Evolutionary conservation across 345 rosid genomes (phyloP), one percentile per base, ranked within the genome.

Genomic region (Stellera chamaejasme): DNA sequence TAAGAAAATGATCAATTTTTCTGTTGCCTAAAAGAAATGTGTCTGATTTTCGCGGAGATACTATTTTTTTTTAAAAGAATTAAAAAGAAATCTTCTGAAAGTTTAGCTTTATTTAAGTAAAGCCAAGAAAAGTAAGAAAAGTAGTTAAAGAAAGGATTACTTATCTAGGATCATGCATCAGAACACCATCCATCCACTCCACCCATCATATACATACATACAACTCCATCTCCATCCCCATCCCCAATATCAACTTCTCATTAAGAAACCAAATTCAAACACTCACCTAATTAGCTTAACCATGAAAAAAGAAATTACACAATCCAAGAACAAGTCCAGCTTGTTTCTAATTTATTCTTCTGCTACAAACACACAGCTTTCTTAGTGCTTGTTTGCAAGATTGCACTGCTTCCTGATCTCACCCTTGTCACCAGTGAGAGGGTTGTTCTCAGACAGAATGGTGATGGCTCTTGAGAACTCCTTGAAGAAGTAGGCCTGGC

Each of bases 321-420:
- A 54, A 57, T 50, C 14, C 45, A 14, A 44, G 46, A 27, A 68
- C 44, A 49, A 32, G 25, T 19, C 0, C 23, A 56, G 27, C 16
- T 48, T 13, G 45, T 55, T 50, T 45, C 56, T 75, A n/a, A n/a
- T n/a, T 57, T 78, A 75, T 78, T 78, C 27, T 59, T 55, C 42
- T 28, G 10, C 6, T 46, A 11, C 47, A 12, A 28, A 43, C 19
- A 13, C 10, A 52, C 12, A 59, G 57, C 48, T 44, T 69, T 68
- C 39, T 69, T 76, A 84, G 57, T 16, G 82, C 89, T 82, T 92
- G 85, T 88, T 92, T 46, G 92, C 82, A 51, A 86, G 72, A 48
- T 77, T 92, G 70, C 98, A 92, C 39, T 84, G 84, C 75, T 82
- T 85, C 74, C 96, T 78, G 73, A 92, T 75, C 92, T 92, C 98